Conservation (phyloP, 768 basidiomycete genomes). For the Boletus coccyginus region DNA sequence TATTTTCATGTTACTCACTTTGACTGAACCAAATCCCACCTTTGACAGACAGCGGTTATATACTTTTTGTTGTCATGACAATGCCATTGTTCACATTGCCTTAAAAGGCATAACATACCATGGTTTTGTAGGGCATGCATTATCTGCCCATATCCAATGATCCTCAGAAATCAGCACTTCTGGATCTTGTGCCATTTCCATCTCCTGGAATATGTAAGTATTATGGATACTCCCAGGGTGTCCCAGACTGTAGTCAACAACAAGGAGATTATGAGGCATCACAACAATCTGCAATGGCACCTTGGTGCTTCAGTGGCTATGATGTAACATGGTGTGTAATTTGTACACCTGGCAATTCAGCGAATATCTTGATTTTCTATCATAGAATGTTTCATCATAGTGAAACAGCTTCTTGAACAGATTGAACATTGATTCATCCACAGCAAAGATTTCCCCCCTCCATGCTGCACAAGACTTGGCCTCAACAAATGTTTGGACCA, state of each 20-base stretch:
- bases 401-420: neutral
- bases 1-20: too few relatives aligned
- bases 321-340: too few relatives aligned
- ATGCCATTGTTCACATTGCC: too few relatives aligned
- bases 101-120: neutral
- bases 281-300: neutral
- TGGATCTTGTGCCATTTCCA: too few relatives aligned
- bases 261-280: neutral
- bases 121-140: too few relatives aligned
- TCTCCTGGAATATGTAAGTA: neutral
- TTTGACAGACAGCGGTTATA: too few relatives aligned
- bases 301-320: too few relatives aligned
- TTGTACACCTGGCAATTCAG: neutral
- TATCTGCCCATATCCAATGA: neutral
- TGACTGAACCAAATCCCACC: too few relatives aligned
- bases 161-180: neutral
- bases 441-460: neutral
- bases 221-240: neutral
- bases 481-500: too few relatives aligned
- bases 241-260: neutral
- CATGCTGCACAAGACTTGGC: too few relatives aligned
- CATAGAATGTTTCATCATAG: neutral
- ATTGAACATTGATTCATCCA: neutral
- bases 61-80: too few relatives aligned
- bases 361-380: conserved; percentile 1